phyloP scores from a whole-genome alignment of 2,329 filamentous ascomycete species.

The Cladophialophora immunda region DNA sequence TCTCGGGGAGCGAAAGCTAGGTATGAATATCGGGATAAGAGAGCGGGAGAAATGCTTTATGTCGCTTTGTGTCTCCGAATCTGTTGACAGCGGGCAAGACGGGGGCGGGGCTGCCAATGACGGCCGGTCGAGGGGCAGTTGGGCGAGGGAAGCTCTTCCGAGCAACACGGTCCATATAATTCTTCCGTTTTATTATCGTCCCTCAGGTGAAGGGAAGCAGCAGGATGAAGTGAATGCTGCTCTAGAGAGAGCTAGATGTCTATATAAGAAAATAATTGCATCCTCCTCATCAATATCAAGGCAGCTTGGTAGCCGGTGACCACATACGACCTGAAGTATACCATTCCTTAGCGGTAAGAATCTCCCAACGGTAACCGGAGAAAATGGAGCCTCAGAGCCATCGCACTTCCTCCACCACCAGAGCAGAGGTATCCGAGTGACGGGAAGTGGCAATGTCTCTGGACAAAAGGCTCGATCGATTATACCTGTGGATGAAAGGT shows the following conservation, averaged over 20 bases:
- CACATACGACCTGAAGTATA: not conserved
- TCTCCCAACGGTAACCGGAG: not conserved
- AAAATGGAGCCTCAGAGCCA: not conserved
- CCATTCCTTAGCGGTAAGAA: not conserved
- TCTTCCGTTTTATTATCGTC: conserved; percentile 21
- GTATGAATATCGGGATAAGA: not conserved
- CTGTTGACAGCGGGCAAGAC: conserved; percentile 34
- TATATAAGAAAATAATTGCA: not conserved
- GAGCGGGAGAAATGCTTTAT: not conserved
- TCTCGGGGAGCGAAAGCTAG: conserved; percentile 3
- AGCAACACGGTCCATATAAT: conserved; percentile 23
- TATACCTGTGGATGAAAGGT: not conserved
- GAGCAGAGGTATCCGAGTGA: not conserved
- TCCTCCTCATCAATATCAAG: not conserved
- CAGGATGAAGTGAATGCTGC: not conserved
- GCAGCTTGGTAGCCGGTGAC: not conserved
- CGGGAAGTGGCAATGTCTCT: not conserved
- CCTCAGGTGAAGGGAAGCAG: not conserved
- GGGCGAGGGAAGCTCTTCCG: conserved; percentile 28
- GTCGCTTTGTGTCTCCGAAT: conserved; percentile 4
- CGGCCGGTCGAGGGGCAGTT: conserved; percentile 15
- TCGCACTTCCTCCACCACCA: not conserved
- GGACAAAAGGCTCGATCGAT: not conserved
- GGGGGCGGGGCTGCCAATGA: conserved; percentile 30
- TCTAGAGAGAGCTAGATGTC: not conserved